These are phyloP conservation scores for Aspergillus nanangensis DNA, from an alignment of 495 filamentous ascomycete genomes.

Conservation along the genomic window DNA sequence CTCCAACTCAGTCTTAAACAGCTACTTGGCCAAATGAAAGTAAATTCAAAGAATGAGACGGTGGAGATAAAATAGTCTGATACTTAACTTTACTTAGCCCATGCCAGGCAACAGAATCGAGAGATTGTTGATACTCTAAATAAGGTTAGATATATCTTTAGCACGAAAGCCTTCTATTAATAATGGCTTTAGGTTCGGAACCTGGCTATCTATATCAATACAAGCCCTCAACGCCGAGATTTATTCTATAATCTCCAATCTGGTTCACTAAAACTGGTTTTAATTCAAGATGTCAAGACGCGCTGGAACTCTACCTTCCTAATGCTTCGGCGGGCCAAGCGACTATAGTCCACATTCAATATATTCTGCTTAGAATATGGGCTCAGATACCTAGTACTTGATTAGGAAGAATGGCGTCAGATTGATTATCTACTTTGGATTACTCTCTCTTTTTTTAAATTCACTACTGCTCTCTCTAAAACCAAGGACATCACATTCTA, in stretches of 20 bases:
- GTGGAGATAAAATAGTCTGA: not conserved
- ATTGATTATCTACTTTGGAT: slow-evolving; percentile 16
- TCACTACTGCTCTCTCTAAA: slow-evolving; percentile 3
- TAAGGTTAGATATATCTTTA: no score
- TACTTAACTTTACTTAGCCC: not conserved
- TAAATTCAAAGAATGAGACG: not conserved
- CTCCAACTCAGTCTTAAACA: not conserved
- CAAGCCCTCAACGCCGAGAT: no score
- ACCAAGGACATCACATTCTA: slow-evolving; percentile 12
- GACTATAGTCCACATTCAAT: no score
- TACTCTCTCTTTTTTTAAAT: slow-evolving; percentile 11
- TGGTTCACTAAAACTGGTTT: not conserved
- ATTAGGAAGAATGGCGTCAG: slow-evolving; percentile 12
- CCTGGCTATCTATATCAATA: no score
- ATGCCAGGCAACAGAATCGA: not conserved
- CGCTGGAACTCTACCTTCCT: no score
- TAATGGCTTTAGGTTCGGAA: not conserved
- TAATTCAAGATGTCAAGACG: no score
- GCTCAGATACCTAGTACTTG: not conserved
- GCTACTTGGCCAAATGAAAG: not conserved
- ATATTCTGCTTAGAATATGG: not conserved
- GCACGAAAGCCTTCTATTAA: not conserved
- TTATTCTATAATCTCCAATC: not conserved
- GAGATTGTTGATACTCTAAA: no score
- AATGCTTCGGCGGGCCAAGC: no score